A percentile compares a stretch with the other conserved stretches of the same genome.
phyloP scores from a whole-genome alignment of 306 rosid genomes.

The Benincasa hispida region DNA sequence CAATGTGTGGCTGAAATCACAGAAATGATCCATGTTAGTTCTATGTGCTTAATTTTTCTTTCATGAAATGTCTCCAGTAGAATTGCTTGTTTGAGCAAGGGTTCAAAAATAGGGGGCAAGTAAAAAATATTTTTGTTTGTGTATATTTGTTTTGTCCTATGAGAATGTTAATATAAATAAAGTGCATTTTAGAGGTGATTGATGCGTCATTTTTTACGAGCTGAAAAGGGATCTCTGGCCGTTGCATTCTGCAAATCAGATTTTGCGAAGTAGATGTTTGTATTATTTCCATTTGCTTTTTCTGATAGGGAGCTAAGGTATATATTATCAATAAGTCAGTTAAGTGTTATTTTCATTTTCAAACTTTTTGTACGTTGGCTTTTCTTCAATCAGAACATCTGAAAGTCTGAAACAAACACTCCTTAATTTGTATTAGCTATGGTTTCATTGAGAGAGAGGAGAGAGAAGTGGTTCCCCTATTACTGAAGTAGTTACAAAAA shows the following conservation, averaged over 20 bases:
- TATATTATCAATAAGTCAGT: background rate
- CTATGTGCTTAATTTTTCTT: constrained; percentile 12
- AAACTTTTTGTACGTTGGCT: background rate
- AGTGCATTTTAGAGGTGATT: background rate
- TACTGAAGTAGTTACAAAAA: background rate
- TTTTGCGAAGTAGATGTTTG: background rate
- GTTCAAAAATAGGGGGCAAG: background rate
- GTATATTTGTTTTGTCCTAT: background rate
- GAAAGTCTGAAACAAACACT: background rate
- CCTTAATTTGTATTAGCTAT: background rate
- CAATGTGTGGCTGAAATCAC: constrained; percentile 90
- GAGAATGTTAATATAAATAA: background rate
- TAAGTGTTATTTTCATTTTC: background rate
- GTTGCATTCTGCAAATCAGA: background rate
- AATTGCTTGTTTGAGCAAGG: background rate
- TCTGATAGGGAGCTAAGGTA: background rate
- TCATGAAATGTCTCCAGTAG: background rate
- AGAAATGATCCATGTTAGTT: constrained; percentile 95
- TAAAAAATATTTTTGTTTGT: background rate
- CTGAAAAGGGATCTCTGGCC: background rate
- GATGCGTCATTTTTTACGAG: background rate
- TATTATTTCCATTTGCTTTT: background rate
- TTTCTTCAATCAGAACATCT: background rate
- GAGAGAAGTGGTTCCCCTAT: background rate
- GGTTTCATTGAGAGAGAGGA: background rate